Evolutionary conservation across 164 flowering plant genomes (phyloP).

Genomic region (Brasenia schreberi): DNA sequence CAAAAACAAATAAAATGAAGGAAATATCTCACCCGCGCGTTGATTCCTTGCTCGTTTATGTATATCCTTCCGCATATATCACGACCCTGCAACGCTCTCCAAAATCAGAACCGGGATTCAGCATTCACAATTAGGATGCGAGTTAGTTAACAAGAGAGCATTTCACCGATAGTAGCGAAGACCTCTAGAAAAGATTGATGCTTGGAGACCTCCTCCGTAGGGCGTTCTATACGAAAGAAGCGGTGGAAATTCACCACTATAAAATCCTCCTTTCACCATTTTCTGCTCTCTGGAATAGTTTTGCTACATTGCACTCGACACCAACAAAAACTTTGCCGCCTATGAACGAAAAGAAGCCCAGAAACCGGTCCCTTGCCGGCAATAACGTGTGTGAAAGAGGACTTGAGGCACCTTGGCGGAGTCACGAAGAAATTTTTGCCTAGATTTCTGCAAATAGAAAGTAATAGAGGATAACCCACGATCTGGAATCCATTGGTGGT

Average conservation of each 20-base stretch:
- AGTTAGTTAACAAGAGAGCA: not conserved
- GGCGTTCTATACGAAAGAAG: slow-evolving; percentile 45
- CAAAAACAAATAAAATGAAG: not conserved
- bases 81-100: slow-evolving; percentile 27
- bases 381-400: not conserved
- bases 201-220: slow-evolving; percentile 39
- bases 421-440: not conserved
- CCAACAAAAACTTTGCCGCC: not conserved
- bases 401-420: not conserved
- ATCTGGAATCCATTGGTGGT: not conserved
- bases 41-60: slow-evolving; percentile 80
- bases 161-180: not conserved
- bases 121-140: not conserved
- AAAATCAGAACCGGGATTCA: not conserved
- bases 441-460: not conserved
- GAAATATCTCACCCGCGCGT: slow-evolving; percentile 60
- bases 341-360: not conserved
- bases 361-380: not conserved
- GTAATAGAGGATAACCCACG: not conserved
- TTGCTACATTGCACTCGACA: not conserved
- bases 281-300: not conserved
- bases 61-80: slow-evolving; percentile 79
- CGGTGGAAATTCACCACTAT: slow-evolving; percentile 66
- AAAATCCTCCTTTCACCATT: slow-evolving; percentile 16
- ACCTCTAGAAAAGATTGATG: slow-evolving; percentile 64